These are phyloP conservation scores for Diaporthe batatas DNA, from an alignment of 2,329 filamentous ascomycete species.

Conservation along the genomic window DNA sequence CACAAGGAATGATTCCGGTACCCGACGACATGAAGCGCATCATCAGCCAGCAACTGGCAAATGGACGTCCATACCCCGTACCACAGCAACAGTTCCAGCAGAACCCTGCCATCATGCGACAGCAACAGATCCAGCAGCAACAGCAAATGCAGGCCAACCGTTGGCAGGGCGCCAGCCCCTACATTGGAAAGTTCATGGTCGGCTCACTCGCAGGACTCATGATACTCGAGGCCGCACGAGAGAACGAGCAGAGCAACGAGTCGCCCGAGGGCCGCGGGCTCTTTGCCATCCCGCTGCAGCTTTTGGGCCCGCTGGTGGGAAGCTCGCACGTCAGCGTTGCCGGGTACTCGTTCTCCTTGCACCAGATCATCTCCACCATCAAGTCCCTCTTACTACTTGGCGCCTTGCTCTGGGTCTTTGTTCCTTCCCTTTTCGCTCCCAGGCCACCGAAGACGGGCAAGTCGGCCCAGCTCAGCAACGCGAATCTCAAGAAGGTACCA, in stretches of 20 bases:
- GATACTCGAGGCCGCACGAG: constrained; percentile 84
- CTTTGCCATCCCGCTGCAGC: constrained; percentile 71
- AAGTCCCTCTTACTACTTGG: constrained; percentile 67
- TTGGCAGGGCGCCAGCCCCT: constrained; percentile 68
- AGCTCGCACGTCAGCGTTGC: constrained; percentile 65
- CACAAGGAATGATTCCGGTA: constrained; percentile 74
- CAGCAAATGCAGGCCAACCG: constrained; percentile 63
- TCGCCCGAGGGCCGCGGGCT: constrained; percentile 76
- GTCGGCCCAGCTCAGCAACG: constrained; percentile 51
- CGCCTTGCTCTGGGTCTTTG: constrained; percentile 66
- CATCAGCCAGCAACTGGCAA: constrained; percentile 68
- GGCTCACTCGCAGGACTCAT: constrained; percentile 93
- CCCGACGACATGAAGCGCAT: constrained; percentile 76
- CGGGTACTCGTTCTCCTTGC: constrained; percentile 64
- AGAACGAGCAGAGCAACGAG: constrained; percentile 75
- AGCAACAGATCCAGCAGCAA: constrained; percentile 69
- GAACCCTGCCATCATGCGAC: constrained; percentile 62
- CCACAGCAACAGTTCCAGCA: constrained; percentile 55
- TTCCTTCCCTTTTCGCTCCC: constrained; percentile 67
- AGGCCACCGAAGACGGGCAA: constrained; percentile 66
- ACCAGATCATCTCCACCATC: constrained; percentile 63
- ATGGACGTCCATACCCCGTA: constrained; percentile 65
- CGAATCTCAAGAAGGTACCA: constrained; percentile 67
- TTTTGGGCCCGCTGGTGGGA: constrained; percentile 64
- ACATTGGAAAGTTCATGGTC: constrained; percentile 86